Evolutionary conservation across 2,329 filamentous ascomycete species (phyloP).

Genomic region (Juglanconis oblonga): DNA sequence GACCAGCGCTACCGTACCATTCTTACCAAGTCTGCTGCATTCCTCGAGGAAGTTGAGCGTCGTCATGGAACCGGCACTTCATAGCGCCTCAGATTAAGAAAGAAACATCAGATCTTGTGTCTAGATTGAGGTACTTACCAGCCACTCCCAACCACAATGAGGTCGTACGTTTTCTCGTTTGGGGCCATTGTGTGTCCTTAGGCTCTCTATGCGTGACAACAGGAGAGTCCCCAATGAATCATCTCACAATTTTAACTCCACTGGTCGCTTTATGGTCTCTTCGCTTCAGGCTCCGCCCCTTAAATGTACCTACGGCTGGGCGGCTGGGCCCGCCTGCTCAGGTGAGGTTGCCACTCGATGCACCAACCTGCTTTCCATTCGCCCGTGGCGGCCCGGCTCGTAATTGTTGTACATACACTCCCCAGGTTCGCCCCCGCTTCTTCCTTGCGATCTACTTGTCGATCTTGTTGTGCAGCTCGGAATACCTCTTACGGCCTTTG

Average conservation of each 20-base stretch:
- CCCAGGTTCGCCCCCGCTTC: neutral
- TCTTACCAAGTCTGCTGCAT: neutral
- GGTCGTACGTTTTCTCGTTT: neutral
- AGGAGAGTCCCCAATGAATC: no score
- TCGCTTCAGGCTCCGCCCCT: no score
- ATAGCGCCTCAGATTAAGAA: neutral
- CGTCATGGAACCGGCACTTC: constrained; percentile 1
- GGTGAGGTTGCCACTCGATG: no score
- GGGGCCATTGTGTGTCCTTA: no score
- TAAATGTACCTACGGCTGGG: no score
- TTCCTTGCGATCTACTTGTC: neutral
- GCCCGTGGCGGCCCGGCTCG: neutral
- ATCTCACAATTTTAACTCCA: no score
- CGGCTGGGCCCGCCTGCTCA: no score
- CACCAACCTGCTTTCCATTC: no score
- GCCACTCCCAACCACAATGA: constrained; percentile 3
- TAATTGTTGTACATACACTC: neutral
- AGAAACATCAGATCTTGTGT: no score
- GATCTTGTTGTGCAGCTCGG: neutral
- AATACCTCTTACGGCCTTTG: neutral
- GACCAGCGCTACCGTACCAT: neutral
- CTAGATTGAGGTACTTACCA: neutral
- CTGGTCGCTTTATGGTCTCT: no score
- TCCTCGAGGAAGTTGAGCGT: constrained; percentile 1
- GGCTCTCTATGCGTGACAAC: no score